Evolutionary conservation across 2,329 filamentous ascomycete genomes (phyloP).

Genomic region (Colletotrichum aenigma): DNA sequence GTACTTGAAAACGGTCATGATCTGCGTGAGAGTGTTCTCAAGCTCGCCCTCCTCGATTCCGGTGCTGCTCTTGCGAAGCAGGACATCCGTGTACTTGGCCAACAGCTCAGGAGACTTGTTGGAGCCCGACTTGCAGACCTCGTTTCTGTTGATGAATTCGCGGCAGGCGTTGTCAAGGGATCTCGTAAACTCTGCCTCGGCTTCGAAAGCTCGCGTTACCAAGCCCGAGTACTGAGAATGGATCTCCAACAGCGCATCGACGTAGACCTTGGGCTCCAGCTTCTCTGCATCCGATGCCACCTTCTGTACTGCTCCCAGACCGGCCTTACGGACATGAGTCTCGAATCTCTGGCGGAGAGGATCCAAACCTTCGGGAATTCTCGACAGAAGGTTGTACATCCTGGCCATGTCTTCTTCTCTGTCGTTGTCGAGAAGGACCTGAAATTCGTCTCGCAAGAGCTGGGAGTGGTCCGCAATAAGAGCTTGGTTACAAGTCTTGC

Average conservation of each 20-base stretch:
- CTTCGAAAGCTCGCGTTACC: conserved; percentile 90
- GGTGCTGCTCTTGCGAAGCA: conserved; percentile 91
- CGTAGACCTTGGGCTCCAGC: conserved; percentile 94
- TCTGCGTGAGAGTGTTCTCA: conserved; percentile 85
- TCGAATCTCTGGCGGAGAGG: conserved; percentile 89
- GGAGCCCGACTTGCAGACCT: conserved; percentile 90
- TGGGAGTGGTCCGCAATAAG: conserved; percentile 87
- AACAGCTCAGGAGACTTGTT: conserved; percentile 94
- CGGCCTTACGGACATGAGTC: conserved; percentile 88
- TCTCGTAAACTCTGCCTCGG: conserved; percentile 95
- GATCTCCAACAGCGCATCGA: conserved; percentile 91
- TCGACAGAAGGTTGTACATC: conserved; percentile 91
- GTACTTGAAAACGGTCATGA: conserved; percentile 99
- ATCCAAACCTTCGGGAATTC: conserved; percentile 90
- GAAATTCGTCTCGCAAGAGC: conserved; percentile 94
- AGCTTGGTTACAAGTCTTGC: conserved; percentile 85
- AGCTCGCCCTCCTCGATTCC: conserved; percentile 93
- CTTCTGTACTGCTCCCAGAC: conserved; percentile 87
- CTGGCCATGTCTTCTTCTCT: conserved; percentile 93
- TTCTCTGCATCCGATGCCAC: conserved; percentile 84
- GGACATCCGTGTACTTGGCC: conserved; percentile 91
- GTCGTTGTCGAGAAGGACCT: conserved; percentile 90
- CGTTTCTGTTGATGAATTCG: conserved; percentile 97
- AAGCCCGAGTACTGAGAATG: conserved; percentile 92
- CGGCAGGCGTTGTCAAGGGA: conserved; percentile 96